A percentile compares a stretch with the other conserved stretches of the same genome.
Evolutionary conservation across 257 asterid species (phyloP).

Genomic region (Jacaranda copaia): DNA sequence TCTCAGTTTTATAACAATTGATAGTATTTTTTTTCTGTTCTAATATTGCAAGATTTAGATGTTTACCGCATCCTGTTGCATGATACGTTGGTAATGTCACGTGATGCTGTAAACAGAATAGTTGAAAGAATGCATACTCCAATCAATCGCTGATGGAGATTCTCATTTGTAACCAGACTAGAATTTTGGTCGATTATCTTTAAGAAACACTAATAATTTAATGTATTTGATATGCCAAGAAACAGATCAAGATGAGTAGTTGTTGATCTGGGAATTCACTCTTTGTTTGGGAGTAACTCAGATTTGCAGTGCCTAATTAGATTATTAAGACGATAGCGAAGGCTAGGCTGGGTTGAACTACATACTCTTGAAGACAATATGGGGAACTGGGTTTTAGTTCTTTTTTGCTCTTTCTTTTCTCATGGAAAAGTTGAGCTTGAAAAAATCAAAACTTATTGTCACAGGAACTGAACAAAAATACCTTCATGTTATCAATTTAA

Average conservation of each 20-base stretch:
- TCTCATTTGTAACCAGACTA: background rate
- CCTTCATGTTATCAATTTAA: background rate
- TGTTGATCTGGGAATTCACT: no score
- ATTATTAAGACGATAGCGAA: background rate
- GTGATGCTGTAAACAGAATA: slow-evolving; percentile 75
- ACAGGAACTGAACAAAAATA: background rate
- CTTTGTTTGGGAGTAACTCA: slow-evolving; percentile 3
- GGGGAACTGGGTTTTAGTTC: background rate
- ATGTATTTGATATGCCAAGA: background rate
- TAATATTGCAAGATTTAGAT: slow-evolving; percentile 68
- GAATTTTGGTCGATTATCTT: background rate
- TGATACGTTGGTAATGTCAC: slow-evolving; percentile 82
- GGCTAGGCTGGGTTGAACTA: background rate
- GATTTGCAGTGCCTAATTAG: background rate
- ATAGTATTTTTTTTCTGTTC: background rate
- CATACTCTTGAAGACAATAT: background rate
- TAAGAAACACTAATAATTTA: background rate
- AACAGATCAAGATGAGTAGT: background rate
- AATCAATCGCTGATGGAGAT: slow-evolving; percentile 64
- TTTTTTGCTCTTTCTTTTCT: background rate
- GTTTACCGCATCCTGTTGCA: slow-evolving; percentile 91
- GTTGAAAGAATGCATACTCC: slow-evolving; percentile 92
- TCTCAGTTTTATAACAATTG: background rate
- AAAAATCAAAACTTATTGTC: background rate
- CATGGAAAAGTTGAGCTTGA: background rate